Percentiles rank a stretch among this genome's conserved stretches.
Conservation (phyloP, 495 filamentous ascomycete genomes). For the Neurospora sp. region DNA sequence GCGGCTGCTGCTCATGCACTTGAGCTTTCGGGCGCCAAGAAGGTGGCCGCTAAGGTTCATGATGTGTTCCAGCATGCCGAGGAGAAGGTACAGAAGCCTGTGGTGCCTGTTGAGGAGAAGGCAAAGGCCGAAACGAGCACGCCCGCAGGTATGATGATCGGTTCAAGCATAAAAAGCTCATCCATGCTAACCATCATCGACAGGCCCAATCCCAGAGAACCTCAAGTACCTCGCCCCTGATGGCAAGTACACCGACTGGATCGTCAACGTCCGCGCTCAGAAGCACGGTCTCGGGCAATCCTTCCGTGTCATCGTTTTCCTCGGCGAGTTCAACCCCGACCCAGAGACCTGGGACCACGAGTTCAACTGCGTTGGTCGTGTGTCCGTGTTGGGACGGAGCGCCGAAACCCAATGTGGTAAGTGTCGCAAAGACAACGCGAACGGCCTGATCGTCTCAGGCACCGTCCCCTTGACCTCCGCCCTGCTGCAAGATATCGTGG, state of each 20-base stretch:
- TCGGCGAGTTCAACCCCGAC: conserved; percentile 22
- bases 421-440: conserved; percentile 20
- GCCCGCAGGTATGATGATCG: neutral
- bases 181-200: neutral
- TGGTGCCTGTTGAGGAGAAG: neutral
- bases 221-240: conserved; percentile 20
- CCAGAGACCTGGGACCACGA: conserved; percentile 22
- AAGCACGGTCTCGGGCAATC: conserved; percentile 32
- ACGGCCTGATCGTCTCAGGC: conserved; percentile 25
- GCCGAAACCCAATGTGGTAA: conserved; percentile 23
- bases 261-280: conserved; percentile 29
- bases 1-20: too few relatives aligned
- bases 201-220: conserved; percentile 10
- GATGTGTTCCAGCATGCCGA: neutral
- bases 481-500: conserved; percentile 27
- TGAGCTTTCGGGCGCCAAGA: neutral
- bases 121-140: neutral
- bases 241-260: conserved; percentile 33
- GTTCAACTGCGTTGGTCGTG: conserved; percentile 29
- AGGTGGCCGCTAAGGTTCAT: neutral
- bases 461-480: conserved; percentile 33
- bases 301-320: conserved; percentile 33
- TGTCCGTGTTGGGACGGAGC: conserved; percentile 27
- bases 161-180: neutral
- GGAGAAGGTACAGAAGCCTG: conserved; percentile 1